Evolutionary conservation across 2,329 filamentous ascomycete species (phyloP), one percentile per base, ranked within the genome.

Genomic region (Sphaceloma murrayae): DNA sequence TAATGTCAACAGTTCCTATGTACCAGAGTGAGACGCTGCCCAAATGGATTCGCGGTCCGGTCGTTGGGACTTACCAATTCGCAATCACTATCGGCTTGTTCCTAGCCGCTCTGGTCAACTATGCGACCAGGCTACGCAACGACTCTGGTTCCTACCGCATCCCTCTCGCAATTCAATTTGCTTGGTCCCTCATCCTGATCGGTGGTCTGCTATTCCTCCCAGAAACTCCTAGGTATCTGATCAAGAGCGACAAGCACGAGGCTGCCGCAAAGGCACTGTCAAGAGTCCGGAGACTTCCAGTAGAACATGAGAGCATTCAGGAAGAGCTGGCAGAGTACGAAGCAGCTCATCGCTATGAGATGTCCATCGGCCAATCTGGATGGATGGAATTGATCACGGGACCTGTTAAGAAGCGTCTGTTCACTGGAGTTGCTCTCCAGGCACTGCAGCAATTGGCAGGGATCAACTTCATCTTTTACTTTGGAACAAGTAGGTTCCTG

Each of bases 11-110:
- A 40, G 50, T 85, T 60, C 82, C 85, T 56, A 69, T 85, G 49
- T 85, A 88, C 72, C 87, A 88, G 81, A 83, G 79, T 36, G 83
- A 86, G 64, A 83, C 86, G 58, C 60, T 68, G 61, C 80, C 79
- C 50, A 75, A 72, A 64, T 84, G 82, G 63, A 78, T 88, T 51
- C 77, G 82, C 55, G 82, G 82, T 56, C 78, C 80, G 45, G 72
- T 86, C 29, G 82, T 86, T 13, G 77, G 79, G 1, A 80, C 79
- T 2, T 86, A 86, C 67, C 82, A 86, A 57, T 85, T 85, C 68
- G 84, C 77, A 59, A 78, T 86, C 59, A 85, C 82, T 46, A 73
- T 86, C 50, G 83, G 82, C 63, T 65, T 88, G 47, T 69, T 88
- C 56, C 62, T 86, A 43, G 82, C 82, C 16, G 75, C 81, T 2